A percentile compares a stretch with the other conserved stretches of the same genome.
These are phyloP conservation scores for Aspergillus sp. DNA, from an alignment of 2,329 filamentous ascomycete genomes.

Conservation along the genomic window DNA sequence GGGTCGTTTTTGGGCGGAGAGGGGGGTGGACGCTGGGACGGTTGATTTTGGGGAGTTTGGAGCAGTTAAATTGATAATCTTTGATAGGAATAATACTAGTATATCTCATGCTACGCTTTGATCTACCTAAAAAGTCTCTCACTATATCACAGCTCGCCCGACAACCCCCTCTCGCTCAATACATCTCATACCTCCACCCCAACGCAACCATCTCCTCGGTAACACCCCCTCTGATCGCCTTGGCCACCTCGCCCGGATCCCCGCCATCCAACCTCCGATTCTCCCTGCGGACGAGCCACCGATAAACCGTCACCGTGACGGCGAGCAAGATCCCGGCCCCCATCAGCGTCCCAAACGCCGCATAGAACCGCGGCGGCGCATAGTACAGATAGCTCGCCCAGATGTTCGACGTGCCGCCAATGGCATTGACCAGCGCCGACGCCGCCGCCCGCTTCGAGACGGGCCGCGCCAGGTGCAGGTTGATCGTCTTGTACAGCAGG, in stretches of 20 bases:
- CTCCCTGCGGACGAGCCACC: constrained; percentile 45
- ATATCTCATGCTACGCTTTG: constrained; percentile 17
- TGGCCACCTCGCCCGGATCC: constrained; percentile 41
- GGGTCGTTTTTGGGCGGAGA: constrained; percentile 35
- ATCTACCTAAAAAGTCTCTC: no score
- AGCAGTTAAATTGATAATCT: constrained; percentile 6
- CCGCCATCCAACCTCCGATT: constrained; percentile 46
- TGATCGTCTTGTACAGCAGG: constrained; percentile 49
- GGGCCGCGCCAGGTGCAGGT: constrained; percentile 48
- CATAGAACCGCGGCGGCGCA: constrained; percentile 41
- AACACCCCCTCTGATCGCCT: constrained; percentile 48
- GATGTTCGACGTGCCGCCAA: constrained; percentile 33
- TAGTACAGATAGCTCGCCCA: constrained; percentile 33
- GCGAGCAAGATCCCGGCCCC: constrained; percentile 35
- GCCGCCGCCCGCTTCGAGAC: constrained; percentile 49
- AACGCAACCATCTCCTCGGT: constrained; percentile 51
- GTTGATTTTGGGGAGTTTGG: constrained; percentile 38
- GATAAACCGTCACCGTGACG: constrained; percentile 42
- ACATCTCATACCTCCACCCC: constrained; percentile 53
- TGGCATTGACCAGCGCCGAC: constrained; percentile 46
- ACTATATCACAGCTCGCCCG: not conserved
- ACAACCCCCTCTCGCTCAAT: constrained; percentile 26
- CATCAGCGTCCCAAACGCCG: constrained; percentile 46
- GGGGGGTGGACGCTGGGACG: constrained; percentile 37
- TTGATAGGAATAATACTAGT: not conserved